Conservation (phyloP, 2,329 filamentous ascomycete species). For the Blastomyces emzantsi region DNA sequence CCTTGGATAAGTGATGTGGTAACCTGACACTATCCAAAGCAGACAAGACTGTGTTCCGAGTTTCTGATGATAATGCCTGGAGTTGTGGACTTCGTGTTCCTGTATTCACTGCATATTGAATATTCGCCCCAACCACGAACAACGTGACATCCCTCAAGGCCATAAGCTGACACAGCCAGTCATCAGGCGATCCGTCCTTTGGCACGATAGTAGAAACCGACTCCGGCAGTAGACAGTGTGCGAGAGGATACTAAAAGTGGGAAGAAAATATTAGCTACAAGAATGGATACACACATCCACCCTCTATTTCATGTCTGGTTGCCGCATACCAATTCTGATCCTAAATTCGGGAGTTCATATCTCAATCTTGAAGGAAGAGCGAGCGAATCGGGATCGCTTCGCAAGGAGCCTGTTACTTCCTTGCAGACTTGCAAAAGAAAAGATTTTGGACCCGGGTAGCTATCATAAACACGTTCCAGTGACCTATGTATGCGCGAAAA, state of each 20-base stretch:
- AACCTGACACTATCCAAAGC: slow-evolving; percentile 30
- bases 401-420: slow-evolving; percentile 30
- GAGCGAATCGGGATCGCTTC: slow-evolving; percentile 29
- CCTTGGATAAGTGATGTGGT: slow-evolving; percentile 28
- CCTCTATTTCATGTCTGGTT: not conserved
- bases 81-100: slow-evolving; percentile 30
- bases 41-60: slow-evolving; percentile 32
- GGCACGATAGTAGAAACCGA: slow-evolving; percentile 30
- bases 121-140: slow-evolving; percentile 33
- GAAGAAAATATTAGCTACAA: not conserved
- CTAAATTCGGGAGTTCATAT: slow-evolving; percentile 31
- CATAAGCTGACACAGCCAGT: slow-evolving; percentile 35
- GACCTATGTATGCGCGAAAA: slow-evolving; percentile 33
- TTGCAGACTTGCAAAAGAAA: slow-evolving; percentile 34
- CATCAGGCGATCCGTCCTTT: slow-evolving; percentile 21
- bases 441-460: slow-evolving; percentile 32
- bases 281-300: not conserved
- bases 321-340: slow-evolving; percentile 29
- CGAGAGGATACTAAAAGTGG: slow-evolving; percentile 30
- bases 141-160: slow-evolving; percentile 34
- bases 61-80: slow-evolving; percentile 27
- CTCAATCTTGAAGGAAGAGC: slow-evolving; percentile 27
- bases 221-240: slow-evolving; percentile 28
- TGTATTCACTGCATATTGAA: slow-evolving; percentile 32
- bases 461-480: slow-evolving; percentile 34